These are phyloP conservation scores for Neofusicoccum sp. DNA, from an alignment of 2,329 filamentous ascomycete species.

Conservation along the genomic window DNA sequence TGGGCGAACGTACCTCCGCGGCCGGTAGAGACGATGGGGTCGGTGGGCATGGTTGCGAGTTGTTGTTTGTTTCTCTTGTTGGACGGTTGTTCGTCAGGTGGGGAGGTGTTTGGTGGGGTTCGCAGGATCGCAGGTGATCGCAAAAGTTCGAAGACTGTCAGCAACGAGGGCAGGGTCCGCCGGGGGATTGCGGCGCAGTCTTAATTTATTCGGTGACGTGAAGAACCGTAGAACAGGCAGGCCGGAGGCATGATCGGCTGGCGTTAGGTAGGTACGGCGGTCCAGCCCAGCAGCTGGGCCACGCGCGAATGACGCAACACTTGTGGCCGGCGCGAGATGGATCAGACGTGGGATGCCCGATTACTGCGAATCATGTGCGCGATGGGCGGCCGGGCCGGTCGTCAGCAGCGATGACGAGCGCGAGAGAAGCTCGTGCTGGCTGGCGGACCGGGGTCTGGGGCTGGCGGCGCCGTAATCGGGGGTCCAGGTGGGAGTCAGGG, in stretches of 20 bases:
- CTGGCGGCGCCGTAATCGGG: neutral
- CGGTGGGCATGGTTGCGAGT: constrained; percentile 5
- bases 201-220: neutral
- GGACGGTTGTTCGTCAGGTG: neutral
- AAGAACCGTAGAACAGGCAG: neutral
- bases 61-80: neutral
- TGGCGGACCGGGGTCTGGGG: no score
- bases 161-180: neutral
- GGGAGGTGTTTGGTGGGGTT: neutral
- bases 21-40: constrained; percentile 49
- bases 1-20: constrained; percentile 46
- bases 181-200: neutral
- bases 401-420: no score
- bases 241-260: no score
- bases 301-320: constrained; percentile 6
- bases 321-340: neutral
- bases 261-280: no score
- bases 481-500: neutral
- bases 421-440: neutral
- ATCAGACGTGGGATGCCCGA: neutral
- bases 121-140: no score
- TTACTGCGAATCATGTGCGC: no score
- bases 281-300: neutral
- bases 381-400: no score
- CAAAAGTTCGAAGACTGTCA: no score